Conservation (phyloP, 768 basidiomycete species). For the Rhizopogon salebrosus region DNA sequence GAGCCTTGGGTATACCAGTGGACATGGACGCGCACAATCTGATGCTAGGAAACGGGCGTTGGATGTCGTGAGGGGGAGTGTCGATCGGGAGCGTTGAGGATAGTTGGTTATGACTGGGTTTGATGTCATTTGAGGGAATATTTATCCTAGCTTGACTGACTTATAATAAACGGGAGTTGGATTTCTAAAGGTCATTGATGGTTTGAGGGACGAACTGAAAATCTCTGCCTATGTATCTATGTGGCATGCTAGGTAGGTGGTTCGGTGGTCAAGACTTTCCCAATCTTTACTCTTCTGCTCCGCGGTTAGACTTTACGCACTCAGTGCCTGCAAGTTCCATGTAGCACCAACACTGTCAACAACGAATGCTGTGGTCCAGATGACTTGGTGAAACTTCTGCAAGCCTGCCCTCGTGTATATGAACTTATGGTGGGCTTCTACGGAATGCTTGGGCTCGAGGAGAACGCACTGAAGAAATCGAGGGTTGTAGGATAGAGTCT, state of each 20-base stretch:
- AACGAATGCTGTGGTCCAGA: too few relatives aligned
- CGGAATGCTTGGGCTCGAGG: conserved; percentile 21
- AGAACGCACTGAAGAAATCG: conserved; percentile 19
- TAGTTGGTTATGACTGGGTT: too few relatives aligned
- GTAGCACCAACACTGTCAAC: conserved; percentile 8
- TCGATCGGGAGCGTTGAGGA: conserved; percentile 11
- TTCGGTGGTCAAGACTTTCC: conserved; percentile 22
- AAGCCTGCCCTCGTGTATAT: conserved; percentile 28
- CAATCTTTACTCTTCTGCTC: conserved; percentile 24
- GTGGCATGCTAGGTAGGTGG: too few relatives aligned
- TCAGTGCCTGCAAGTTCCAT: conserved; percentile 6
- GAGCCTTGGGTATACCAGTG: conserved; percentile 22
- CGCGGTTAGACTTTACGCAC: conserved; percentile 2
- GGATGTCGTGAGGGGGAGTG: conserved; percentile 16
- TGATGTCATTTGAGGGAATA: background rate
- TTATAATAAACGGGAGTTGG: too few relatives aligned
- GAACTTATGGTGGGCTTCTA: conserved; percentile 23
- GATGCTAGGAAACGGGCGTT: conserved; percentile 21
- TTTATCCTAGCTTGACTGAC: background rate
- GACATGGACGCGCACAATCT: conserved; percentile 7
- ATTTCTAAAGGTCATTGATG: too few relatives aligned
- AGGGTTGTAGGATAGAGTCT: conserved; percentile 17
- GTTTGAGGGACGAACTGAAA: too few relatives aligned
- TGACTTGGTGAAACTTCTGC: conserved; percentile 13
- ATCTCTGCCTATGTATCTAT: too few relatives aligned